phyloP scores from a whole-genome alignment of 2,329 filamentous ascomycete species.

The Ascochyta clinopodiicola region DNA sequence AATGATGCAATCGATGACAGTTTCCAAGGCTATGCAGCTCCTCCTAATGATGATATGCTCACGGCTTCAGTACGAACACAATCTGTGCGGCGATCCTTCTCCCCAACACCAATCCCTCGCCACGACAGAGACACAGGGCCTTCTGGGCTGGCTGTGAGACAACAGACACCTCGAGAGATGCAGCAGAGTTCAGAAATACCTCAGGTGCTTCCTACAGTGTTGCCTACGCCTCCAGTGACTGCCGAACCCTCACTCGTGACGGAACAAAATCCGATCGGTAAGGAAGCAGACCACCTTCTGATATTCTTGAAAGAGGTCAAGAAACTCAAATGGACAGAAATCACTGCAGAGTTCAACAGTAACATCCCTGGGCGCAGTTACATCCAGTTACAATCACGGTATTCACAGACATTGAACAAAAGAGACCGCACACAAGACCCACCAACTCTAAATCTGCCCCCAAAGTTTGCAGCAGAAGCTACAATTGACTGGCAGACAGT shows the following conservation, averaged over 20 bases:
- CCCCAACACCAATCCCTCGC: background rate
- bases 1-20: background rate
- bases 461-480: conserved; percentile 36
- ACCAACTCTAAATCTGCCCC: conserved; percentile 26
- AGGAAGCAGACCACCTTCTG: conserved; percentile 42
- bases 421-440: conserved; percentile 36
- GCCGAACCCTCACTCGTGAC: background rate
- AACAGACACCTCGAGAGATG: background rate
- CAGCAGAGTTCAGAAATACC: background rate
- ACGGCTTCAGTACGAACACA: background rate
- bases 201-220: background rate
- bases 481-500: conserved; percentile 30
- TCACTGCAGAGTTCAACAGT: conserved; percentile 33
- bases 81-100: background rate
- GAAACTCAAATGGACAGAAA: conserved; percentile 44
- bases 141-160: background rate
- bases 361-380: conserved; percentile 44
- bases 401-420: conserved; percentile 36
- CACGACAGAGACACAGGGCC: background rate
- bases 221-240: background rate
- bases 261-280: background rate
- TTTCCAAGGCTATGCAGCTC: background rate
- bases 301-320: conserved; percentile 52
- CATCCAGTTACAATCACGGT: conserved; percentile 33
- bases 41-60: background rate